phyloP scores from a whole-genome alignment of 495 filamentous ascomycete species.

The Mycothermus thermophilus region DNA sequence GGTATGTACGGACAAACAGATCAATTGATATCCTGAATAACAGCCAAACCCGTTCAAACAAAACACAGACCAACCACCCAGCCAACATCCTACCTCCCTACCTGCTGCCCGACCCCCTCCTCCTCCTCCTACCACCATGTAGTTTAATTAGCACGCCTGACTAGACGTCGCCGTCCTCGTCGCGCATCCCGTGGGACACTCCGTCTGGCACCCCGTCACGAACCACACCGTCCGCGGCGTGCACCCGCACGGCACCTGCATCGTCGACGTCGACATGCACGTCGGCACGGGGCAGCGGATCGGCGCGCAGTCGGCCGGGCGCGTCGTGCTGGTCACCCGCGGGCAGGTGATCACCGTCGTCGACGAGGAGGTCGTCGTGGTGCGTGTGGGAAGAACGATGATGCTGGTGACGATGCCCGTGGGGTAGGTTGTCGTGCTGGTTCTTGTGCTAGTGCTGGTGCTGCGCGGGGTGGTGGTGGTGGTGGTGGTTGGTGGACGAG shows the following conservation, averaged over 20 bases:
- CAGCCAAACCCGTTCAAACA: no score
- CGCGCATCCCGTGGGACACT: slow-evolving; percentile 23
- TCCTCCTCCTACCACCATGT: no score
- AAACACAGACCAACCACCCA: neutral
- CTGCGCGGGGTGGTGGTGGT: slow-evolving; percentile 2
- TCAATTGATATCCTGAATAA: no score
- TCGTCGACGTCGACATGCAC: slow-evolving; percentile 19
- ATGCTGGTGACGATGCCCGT: slow-evolving; percentile 15
- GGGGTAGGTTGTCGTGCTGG: slow-evolving; percentile 2
- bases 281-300: slow-evolving; percentile 29
- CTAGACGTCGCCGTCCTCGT: slow-evolving; percentile 22
- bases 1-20: no score
- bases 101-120: no score
- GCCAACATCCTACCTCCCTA: neutral
- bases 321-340: slow-evolving; percentile 25
- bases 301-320: slow-evolving; percentile 23
- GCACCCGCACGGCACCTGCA: slow-evolving; percentile 28
- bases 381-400: slow-evolving; percentile 12
- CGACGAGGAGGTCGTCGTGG: neutral
- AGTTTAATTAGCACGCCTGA: slow-evolving; percentile 3
- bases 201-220: slow-evolving; percentile 27
- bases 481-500: slow-evolving; percentile 3
- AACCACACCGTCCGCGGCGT: slow-evolving; percentile 24
- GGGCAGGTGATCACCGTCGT: slow-evolving; percentile 23
- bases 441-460: slow-evolving; percentile 6